Conservation (phyloP, 257 asterid genomes). For the Nyctanthes arbortristis region DNA sequence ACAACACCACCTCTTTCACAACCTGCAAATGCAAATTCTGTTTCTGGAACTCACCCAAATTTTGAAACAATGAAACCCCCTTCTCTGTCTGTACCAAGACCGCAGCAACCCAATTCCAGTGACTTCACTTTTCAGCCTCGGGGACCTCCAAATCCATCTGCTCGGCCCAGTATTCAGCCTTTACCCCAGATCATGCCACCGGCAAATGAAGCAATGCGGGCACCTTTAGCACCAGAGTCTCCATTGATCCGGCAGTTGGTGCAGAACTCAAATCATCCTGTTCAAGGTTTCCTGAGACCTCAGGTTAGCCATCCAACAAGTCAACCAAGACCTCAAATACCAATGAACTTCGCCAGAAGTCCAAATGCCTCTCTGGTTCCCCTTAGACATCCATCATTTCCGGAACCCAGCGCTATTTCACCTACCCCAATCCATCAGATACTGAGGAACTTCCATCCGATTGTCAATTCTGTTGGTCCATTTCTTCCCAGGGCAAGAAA, state of each 20-base stretch:
- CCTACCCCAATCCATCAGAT: constrained; percentile 32
- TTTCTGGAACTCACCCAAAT: constrained; percentile 39
- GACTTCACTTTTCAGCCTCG: constrained; percentile 87
- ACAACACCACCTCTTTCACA: constrained; percentile 31
- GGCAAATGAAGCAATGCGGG: constrained; percentile 45
- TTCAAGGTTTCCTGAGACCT: constrained; percentile 58
- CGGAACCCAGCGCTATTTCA: constrained; percentile 34
- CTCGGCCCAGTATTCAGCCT: constrained; percentile 53
- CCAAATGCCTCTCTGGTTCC: constrained; percentile 36
- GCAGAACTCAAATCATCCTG: constrained; percentile 41
- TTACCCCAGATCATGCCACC: constrained; percentile 34
- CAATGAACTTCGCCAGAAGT: constrained; percentile 44
- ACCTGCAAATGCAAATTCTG: constrained; percentile 35
- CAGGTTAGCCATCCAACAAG: constrained; percentile 39
- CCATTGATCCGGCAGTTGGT: constrained; percentile 42
- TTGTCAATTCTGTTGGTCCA: constrained; percentile 40
- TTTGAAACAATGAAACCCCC: constrained; percentile 38
- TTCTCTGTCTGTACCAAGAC: constrained; percentile 49
- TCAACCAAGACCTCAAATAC: constrained; percentile 47
- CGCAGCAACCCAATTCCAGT: constrained; percentile 58
- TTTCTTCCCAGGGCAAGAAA: constrained; percentile 51
- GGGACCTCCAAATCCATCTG: constrained; percentile 47
- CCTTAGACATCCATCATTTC: constrained; percentile 43
- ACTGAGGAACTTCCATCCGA: constrained; percentile 61
- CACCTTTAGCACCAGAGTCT: constrained; percentile 42